Conservation (phyloP, 768 basidiomycete genomes). For the Auriscalpium vulgare region DNA sequence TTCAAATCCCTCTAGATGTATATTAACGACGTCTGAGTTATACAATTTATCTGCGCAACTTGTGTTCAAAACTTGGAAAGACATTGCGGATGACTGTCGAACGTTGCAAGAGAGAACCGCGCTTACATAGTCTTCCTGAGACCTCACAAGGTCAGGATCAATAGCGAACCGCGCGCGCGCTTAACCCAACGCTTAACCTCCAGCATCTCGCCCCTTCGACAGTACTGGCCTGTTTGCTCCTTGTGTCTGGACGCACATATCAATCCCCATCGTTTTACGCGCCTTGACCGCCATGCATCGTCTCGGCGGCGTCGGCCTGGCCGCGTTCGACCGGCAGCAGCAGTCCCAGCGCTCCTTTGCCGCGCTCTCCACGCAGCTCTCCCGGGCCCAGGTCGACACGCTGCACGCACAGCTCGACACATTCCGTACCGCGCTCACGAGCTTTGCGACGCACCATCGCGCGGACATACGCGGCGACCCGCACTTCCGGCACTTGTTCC, state of each 20-base stretch:
- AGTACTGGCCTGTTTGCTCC: not conserved
- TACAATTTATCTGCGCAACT: too few relatives aligned
- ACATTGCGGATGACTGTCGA: too few relatives aligned
- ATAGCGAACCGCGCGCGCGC: too few relatives aligned
- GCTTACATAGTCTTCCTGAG: too few relatives aligned
- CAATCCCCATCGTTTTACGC: not conserved
- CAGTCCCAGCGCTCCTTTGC: conserved; percentile 76
- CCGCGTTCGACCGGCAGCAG: conserved; percentile 84
- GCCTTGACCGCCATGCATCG: conserved; percentile 48
- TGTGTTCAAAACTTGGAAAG: too few relatives aligned
- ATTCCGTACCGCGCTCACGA: conserved; percentile 76
- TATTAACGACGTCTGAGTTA: too few relatives aligned
- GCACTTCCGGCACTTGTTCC: conserved; percentile 83
- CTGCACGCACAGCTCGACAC: conserved; percentile 77
- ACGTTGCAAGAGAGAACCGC: too few relatives aligned
- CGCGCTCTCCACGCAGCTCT: conserved; percentile 71
- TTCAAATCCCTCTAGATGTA: too few relatives aligned
- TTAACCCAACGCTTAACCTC: not conserved
- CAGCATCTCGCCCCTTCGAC: not conserved
- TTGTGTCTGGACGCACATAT: not conserved
- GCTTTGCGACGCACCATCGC: conserved; percentile 81
- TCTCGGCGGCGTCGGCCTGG: conserved; percentile 75
- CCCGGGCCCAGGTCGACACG: conserved; percentile 64
- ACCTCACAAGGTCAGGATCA: too few relatives aligned
- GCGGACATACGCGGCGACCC: conserved; percentile 80